Conservation (phyloP, 2,329 filamentous ascomycete genomes). For the Ophiocordyceps unilateralis region DNA sequence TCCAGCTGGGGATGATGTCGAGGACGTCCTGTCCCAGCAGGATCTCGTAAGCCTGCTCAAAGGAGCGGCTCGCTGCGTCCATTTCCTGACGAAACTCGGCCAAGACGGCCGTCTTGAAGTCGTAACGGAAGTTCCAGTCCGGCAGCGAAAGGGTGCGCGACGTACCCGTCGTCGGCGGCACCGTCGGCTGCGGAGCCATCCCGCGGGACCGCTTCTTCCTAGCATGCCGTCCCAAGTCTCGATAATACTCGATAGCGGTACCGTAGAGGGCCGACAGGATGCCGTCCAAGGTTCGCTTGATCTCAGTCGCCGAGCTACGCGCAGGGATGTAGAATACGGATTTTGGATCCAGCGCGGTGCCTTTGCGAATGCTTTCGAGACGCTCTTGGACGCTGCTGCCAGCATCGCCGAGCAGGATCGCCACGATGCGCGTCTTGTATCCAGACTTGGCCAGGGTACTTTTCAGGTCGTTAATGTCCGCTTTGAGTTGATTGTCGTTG, state of each 20-base stretch:
- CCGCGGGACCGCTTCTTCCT: slow-evolving; percentile 75
- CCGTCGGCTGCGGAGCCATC: slow-evolving; percentile 60
- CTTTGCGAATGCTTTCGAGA: slow-evolving; percentile 59
- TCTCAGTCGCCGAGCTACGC: slow-evolving; percentile 50
- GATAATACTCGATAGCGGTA: slow-evolving; percentile 72
- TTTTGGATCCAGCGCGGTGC: slow-evolving; percentile 67
- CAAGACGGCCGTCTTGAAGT: slow-evolving; percentile 82
- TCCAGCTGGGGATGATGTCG: slow-evolving; percentile 81
- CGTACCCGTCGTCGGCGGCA: slow-evolving; percentile 67
- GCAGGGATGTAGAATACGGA: slow-evolving; percentile 73
- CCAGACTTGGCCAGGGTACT: slow-evolving; percentile 48
- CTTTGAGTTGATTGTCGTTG: slow-evolving; percentile 73
- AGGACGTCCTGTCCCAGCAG: slow-evolving; percentile 71
- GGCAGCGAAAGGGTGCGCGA: slow-evolving; percentile 71
- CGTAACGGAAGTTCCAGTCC: slow-evolving; percentile 87
- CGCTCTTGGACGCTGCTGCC: slow-evolving; percentile 41
- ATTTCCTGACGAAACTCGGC: slow-evolving; percentile 89
- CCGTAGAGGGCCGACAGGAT: slow-evolving; percentile 59
- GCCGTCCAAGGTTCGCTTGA: slow-evolving; percentile 55
- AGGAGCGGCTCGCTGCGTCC: slow-evolving; percentile 71
- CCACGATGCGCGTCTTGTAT: slow-evolving; percentile 61
- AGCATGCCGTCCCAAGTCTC: slow-evolving; percentile 82
- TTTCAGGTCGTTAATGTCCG: slow-evolving; percentile 66
- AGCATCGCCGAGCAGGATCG: slow-evolving; percentile 32
- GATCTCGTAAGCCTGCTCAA: slow-evolving; percentile 72